These are phyloP conservation scores for Linderniella brevidens DNA, from an alignment of 257 asterid species.

Conservation along the genomic window DNA sequence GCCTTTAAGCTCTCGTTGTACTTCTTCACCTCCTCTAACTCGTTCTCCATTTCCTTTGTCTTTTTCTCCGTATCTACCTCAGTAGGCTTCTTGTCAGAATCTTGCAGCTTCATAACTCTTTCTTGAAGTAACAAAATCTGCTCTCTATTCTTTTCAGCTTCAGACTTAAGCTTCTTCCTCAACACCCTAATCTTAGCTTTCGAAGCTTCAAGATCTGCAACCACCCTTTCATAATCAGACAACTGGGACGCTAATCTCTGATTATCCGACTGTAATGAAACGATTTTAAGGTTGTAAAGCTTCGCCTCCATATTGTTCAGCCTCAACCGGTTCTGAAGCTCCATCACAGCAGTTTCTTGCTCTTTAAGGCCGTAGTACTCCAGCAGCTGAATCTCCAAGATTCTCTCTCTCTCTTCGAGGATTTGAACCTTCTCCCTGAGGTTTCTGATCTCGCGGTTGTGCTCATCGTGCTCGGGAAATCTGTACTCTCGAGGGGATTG, in stretches of 20 bases:
- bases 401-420: slow-evolving; percentile 5
- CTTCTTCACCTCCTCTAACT: slow-evolving; percentile 39
- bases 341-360: slow-evolving; percentile 62
- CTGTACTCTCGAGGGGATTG: slow-evolving; percentile 14
- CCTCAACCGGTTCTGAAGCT: slow-evolving; percentile 58
- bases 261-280: slow-evolving; percentile 55
- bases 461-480: slow-evolving; percentile 17
- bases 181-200: slow-evolving; percentile 47
- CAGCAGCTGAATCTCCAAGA: slow-evolving; percentile 52
- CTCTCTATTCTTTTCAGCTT: slow-evolving; percentile 53
- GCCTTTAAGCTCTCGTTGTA: slow-evolving; percentile 26
- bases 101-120: slow-evolving; percentile 56
- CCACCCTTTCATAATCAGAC: slow-evolving; percentile 44
- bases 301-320: slow-evolving; percentile 54
- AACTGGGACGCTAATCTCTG: slow-evolving; percentile 45
- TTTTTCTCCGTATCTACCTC: slow-evolving; percentile 14
- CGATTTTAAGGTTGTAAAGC: slow-evolving; percentile 47
- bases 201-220: slow-evolving; percentile 59
- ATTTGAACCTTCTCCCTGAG: slow-evolving; percentile 27
- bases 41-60: slow-evolving; percentile 32
- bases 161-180: slow-evolving; percentile 43
- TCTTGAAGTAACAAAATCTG: slow-evolving; percentile 55
- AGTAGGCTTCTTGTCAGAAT: slow-evolving; percentile 23
- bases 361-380: slow-evolving; percentile 84
- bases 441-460: slow-evolving; percentile 32